A percentile compares a stretch with the other conserved stretches of the same genome.
phyloP scores from a whole-genome alignment of 1,139 yeast species.

The Yamadazyma aaseri region DNA sequence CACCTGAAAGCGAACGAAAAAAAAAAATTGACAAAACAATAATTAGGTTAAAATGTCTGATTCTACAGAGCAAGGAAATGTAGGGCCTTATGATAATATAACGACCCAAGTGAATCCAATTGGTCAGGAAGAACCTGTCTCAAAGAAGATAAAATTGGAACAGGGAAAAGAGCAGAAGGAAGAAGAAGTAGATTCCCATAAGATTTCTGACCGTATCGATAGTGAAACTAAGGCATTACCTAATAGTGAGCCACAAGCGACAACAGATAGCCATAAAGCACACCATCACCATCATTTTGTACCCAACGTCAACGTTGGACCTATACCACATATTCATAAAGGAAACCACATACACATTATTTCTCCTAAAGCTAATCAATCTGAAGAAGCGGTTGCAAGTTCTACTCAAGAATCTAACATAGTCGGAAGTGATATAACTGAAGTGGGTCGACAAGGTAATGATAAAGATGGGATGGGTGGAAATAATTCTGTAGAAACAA shows the following conservation, averaged over 20 bases:
- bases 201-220: too few relatives aligned
- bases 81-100: too few relatives aligned
- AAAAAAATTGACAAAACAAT: not conserved
- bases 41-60: too few relatives aligned
- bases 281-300: conserved; percentile 23
- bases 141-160: not conserved
- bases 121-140: not conserved
- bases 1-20: not conserved
- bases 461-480: too few relatives aligned
- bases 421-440: too few relatives aligned
- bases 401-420: too few relatives aligned
- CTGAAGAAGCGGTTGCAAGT: not conserved
- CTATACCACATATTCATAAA: conserved; percentile 15
- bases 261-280: conserved; percentile 17
- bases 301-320: conserved; percentile 4
- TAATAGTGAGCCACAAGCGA: not conserved
- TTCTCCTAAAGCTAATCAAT: not conserved
- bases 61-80: too few relatives aligned
- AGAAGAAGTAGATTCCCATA: too few relatives aligned
- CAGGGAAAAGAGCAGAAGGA: not conserved
- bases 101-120: too few relatives aligned
- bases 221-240: too few relatives aligned
- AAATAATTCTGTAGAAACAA: too few relatives aligned
- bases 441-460: too few relatives aligned
- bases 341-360: conserved; percentile 15